These are phyloP conservation scores for Glutinoglossum americanum DNA, from an alignment of 495 filamentous ascomycete genomes.

Conservation along the genomic window DNA sequence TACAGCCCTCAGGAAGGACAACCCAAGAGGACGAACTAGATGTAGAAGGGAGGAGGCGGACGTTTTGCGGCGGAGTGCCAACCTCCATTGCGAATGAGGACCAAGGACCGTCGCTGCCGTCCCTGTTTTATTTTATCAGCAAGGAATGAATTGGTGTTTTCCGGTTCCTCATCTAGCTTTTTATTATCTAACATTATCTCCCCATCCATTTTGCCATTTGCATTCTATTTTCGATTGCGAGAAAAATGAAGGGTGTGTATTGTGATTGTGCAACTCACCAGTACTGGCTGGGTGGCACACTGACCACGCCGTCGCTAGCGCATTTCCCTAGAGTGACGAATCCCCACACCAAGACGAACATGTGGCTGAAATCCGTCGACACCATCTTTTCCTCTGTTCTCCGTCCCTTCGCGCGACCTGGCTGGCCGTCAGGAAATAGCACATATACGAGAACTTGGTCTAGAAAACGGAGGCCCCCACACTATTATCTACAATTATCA, in stretches of 20 bases:
- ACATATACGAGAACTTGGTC: too few species aligned
- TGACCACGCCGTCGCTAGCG: not conserved
- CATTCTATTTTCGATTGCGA: not conserved
- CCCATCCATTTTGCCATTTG: not conserved
- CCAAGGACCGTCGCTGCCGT: conserved; percentile 33
- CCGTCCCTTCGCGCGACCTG: too few species aligned
- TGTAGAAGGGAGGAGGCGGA: conserved; percentile 26
- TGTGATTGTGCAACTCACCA: not conserved
- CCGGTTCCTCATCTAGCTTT: not conserved
- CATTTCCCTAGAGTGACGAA: too few species aligned
- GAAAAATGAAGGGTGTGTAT: not conserved
- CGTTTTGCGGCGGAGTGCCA: conserved; percentile 25
- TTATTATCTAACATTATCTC: not conserved
- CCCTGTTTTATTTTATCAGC: conserved; percentile 16
- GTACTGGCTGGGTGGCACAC: not conserved
- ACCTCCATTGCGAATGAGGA: conserved; percentile 27
- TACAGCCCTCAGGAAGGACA: conserved; percentile 16
- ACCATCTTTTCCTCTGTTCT: too few species aligned
- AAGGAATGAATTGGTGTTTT: too few species aligned
- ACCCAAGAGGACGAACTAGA: conserved; percentile 23
- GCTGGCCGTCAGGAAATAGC: too few species aligned
- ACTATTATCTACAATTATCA: too few species aligned
- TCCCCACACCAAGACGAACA: too few species aligned
- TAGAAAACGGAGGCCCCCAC: too few species aligned
- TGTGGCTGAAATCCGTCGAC: too few species aligned